A percentile compares a stretch with the other conserved stretches of the same genome.
Conservation (phyloP, 306 rosid genomes). For the Clitoria ternatea region DNA sequence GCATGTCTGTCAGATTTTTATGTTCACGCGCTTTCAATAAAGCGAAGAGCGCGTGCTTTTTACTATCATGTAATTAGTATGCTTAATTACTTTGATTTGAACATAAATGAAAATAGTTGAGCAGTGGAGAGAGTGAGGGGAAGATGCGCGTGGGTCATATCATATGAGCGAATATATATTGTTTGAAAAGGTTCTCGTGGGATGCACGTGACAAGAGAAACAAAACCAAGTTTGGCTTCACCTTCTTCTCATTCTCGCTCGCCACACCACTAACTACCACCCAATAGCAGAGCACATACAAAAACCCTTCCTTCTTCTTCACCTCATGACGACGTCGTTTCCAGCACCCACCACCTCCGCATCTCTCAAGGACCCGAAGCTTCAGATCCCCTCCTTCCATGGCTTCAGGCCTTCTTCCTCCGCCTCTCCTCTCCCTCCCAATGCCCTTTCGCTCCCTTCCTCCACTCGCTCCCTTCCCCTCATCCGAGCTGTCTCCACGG, state of each 20-base stretch:
- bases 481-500: constrained; percentile 75
- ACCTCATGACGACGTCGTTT: constrained; percentile 60
- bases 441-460: constrained; percentile 39
- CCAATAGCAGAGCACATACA: not conserved
- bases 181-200: constrained; percentile 15
- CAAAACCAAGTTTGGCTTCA: not conserved
- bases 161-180: not conserved
- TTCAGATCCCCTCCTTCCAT: constrained; percentile 63
- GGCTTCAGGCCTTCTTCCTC: constrained; percentile 54
- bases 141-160: constrained; percentile 26
- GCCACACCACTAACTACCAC: not conserved
- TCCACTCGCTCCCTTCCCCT: constrained; percentile 40
- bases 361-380: constrained; percentile 44
- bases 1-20: not conserved
- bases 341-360: constrained; percentile 49
- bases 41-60: too few species aligned
- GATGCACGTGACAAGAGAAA: constrained; percentile 34
- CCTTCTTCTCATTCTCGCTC: not conserved
- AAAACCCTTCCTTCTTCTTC: not conserved
- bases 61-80: too few species aligned
- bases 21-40: not conserved
- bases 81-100: too few species aligned
- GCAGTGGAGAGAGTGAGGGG: too few species aligned
- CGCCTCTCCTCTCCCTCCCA: constrained; percentile 39
- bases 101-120: too few species aligned